Evolutionary conservation across 2,329 filamentous ascomycete species (phyloP), one percentile per base, ranked within the genome.

Genomic region (Teratosphaeria pseudoeucalypti): DNA sequence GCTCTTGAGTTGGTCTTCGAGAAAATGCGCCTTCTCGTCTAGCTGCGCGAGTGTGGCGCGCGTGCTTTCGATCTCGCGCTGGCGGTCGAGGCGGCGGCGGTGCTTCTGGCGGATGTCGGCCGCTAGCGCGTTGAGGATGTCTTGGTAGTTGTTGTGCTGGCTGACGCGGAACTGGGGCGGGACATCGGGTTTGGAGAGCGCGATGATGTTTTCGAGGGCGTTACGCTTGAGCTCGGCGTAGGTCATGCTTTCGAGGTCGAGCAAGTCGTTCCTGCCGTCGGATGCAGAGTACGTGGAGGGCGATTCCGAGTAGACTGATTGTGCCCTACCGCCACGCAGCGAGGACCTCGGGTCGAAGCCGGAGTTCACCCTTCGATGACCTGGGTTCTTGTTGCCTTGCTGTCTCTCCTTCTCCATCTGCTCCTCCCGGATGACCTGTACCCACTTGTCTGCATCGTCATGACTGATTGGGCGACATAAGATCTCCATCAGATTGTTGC

Each of bases 21-120:
- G 82, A 75, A 95, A 99, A 65, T 85, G 84, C 43, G 92, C 92
- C 77, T 99, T 94, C 67, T 91, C 85, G 73, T 90, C 86, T 62
- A 95, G 77, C 64, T 91, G 89, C 52, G 80, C 75, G 16, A 94
- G 79, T 1, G 90, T 94, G 60, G 88, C 78, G 32, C 87, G 82
- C 26, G 92, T 89, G 53, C 87, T 87, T 67, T 99, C 94, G 47
- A 97, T 75, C 74, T 99, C 94, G 55, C 90, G 87, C 71, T 96
- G 88, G 60, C 94, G 85, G 74, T 99, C 92, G 53, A 99, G 87
- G 60, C 94, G 84, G 60, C 95, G 85, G 47, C 92, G 87, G 75
- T 95, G 95, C 81, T 99, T 99, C 62, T 92, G 96, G 54, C 95
- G 88, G 71, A 99, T 99, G 71, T 99, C 94, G 59, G 95, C 83